Conservation (phyloP, 2,329 filamentous ascomycete species). For the Fusarium sp. region DNA sequence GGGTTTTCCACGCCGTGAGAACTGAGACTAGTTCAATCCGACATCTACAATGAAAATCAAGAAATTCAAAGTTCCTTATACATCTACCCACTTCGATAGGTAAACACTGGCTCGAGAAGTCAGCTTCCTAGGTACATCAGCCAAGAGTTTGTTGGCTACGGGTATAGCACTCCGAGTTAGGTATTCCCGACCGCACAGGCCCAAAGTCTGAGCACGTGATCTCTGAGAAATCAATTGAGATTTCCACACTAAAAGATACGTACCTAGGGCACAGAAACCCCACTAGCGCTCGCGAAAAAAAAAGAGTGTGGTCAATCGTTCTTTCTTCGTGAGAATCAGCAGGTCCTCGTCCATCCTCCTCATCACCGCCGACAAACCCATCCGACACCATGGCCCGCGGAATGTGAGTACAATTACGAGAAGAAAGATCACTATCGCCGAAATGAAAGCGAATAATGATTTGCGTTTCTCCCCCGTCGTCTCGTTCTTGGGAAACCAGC, state of each 20-base stretch:
- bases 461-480: constrained; percentile 9
- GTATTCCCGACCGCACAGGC: too few relatives aligned
- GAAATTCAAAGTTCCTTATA: too few relatives aligned
- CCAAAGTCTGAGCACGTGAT: too few relatives aligned
- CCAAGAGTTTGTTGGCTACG: too few relatives aligned
- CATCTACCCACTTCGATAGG: too few relatives aligned
- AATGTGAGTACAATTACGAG: constrained; percentile 61
- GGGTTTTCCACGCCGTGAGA: too few relatives aligned
- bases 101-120: too few relatives aligned
- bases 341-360: constrained; percentile 48
- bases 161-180: too few relatives aligned
- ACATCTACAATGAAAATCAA: too few relatives aligned
- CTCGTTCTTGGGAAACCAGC: constrained; percentile 16
- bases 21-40: too few relatives aligned
- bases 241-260: not conserved
- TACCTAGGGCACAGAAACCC: constrained; percentile 53
- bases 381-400: constrained; percentile 71
- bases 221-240: too few relatives aligned
- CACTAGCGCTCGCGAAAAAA: constrained; percentile 44
- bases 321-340: constrained; percentile 33
- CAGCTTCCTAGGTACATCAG: too few relatives aligned
- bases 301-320: constrained; percentile 47
- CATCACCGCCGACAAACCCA: constrained; percentile 54
- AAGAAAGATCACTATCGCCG: constrained; percentile 13
- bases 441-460: constrained; percentile 15